Base-by-base conservation (phyloP, 2,329 filamentous ascomycete genomes). In the Scytalidium lignicola region DNA sequence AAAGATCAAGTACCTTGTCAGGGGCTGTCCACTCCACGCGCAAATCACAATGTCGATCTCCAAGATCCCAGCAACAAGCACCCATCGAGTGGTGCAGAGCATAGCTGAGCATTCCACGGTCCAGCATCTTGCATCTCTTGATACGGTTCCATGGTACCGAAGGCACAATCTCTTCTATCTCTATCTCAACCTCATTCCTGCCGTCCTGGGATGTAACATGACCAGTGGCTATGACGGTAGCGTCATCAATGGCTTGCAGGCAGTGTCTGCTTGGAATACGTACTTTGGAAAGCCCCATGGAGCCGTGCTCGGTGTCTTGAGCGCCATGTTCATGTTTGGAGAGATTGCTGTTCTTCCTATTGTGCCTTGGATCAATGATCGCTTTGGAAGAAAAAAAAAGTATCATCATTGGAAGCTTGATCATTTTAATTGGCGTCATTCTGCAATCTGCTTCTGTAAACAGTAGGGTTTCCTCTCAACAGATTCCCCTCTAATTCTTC, bases 301-400 rank as follows among this genome's bases (percentile, higher is more conserved):
- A 13, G 32, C 3, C 32, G 61, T 65, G 1, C 64, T 73, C 12
- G 70, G 71, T 17, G 60, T 73, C 3, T 62, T 74, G 32, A 71
- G 67, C 49, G 70, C 70, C 2, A 67, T 69, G 55, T 70, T 71
- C 52, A 67, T 67, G 2, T 62, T 74, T 41, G 71, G 71, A 3
- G 68, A 67, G 2, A 56, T 71, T 17, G 66, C 70, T 58, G 64
- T 69, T 10, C 62, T 73, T 44, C 69, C 70, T 10, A 66, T 73
- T 51, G 63, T 71, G 29, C 68, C 70, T 0, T 62, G 58, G 18
- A 52, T 70, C 8, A 67, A 63, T 20, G 65, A 72, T 43, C 57
- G 58, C 22, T 65, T 70, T 21, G 72, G 72, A 18, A 67, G 71
- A 18, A 65, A 67, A 32, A n/a, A 51, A 57, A 48, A 65, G 63